Evolutionary conservation across 2,329 filamentous ascomycete species (phyloP).

Genomic region (Cercospora sp.): DNA sequence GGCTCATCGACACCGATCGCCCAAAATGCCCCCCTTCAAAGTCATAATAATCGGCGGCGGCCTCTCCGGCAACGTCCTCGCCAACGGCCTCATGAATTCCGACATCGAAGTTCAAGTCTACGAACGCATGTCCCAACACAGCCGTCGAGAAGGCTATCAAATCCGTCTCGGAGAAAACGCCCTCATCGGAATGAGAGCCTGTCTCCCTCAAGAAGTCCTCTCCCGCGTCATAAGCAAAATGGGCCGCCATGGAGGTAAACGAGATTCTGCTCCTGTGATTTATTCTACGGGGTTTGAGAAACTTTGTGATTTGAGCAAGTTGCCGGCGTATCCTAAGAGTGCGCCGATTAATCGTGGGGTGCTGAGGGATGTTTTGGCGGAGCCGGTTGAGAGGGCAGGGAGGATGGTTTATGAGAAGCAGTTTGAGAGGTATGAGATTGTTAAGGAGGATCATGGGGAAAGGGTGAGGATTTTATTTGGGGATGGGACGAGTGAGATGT

Average conservation of each 20-base stretch:
- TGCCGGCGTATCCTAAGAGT: neutral
- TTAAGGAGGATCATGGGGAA: neutral
- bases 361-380: neutral
- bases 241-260: neutral
- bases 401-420: neutral
- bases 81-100: neutral
- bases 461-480: neutral
- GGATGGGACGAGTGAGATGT: neutral
- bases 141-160: neutral
- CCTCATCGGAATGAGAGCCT: neutral
- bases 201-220: neutral
- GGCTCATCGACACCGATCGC: neutral
- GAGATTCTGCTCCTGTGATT: neutral
- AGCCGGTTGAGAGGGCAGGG: neutral
- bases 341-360: neutral
- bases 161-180: neutral
- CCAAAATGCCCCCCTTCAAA: neutral
- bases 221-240: neutral
- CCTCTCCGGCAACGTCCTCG: neutral
- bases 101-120: neutral
- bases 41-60: neutral
- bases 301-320: neutral
- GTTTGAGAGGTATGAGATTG: neutral
- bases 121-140: neutral
- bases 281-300: neutral